A percentile compares a stretch with the other conserved stretches of the same genome.
Evolutionary conservation across 2,329 filamentous ascomycete species (phyloP).

Genomic region (Diaporthe citri): DNA sequence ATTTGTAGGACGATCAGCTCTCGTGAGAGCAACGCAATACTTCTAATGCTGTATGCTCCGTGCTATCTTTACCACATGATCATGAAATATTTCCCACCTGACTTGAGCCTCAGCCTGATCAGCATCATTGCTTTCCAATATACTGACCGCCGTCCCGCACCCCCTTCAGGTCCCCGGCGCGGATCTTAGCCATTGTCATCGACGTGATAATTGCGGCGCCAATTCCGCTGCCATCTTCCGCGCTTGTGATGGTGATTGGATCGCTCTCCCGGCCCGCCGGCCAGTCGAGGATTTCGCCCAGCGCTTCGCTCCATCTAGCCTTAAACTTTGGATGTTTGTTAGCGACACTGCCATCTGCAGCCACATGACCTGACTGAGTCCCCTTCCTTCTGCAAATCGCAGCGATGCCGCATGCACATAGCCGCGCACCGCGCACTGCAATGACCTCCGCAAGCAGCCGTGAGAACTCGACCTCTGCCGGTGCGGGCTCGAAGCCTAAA

Average conservation of each 20-base stretch:
- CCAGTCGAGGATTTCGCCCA: constrained; percentile 82
- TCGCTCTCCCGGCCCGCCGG: constrained; percentile 72
- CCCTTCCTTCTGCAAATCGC: constrained; percentile 83
- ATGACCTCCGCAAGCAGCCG: constrained; percentile 80
- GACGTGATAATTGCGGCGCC: constrained; percentile 79
- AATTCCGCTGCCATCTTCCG: constrained; percentile 81
- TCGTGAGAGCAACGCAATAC: neutral
- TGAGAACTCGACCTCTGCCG: constrained; percentile 77
- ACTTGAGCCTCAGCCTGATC: neutral
- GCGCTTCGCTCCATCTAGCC: constrained; percentile 74
- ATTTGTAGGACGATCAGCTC: neutral
- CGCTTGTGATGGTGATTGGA: constrained; percentile 74
- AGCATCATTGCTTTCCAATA: constrained; percentile 7
- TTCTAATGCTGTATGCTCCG: neutral
- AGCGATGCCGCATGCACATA: constrained; percentile 80
- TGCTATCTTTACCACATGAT: neutral
- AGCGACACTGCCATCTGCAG: constrained; percentile 82
- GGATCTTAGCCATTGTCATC: constrained; percentile 46
- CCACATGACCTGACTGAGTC: constrained; percentile 77
- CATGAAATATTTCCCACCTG: neutral
- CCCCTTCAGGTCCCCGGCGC: constrained; percentile 32
- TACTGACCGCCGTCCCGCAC: constrained; percentile 32
- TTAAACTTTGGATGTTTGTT: constrained; percentile 87
- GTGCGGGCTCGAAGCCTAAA: constrained; percentile 69
- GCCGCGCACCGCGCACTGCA: constrained; percentile 78